Evolutionary conservation across 768 basidiomycete genomes (phyloP), one percentile per base, ranked within the genome.

Genomic region (Bullera alba): DNA sequence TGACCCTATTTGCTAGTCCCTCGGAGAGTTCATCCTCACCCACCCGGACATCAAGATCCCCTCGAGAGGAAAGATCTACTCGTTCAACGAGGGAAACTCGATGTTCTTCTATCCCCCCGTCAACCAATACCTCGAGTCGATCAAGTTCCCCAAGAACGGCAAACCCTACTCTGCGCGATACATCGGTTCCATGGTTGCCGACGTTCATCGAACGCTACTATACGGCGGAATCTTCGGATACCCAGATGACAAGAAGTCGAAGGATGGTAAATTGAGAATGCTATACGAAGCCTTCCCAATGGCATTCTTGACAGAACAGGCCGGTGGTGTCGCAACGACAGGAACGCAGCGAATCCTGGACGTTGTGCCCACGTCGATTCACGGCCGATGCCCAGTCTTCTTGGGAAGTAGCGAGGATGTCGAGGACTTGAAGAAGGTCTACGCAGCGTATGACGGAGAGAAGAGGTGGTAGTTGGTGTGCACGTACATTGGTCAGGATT

Each of bases 151-250:
- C 21, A 46, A 52, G 23, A 62, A 64, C 50, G 63, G 61, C 32
- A 65, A 65, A 42, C 90, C 54, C 84, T 75, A 75, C 65, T 70
- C 67, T 27, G 74, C 76, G 2, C 54, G 76, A 48, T 77, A 99
- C 75, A 95, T 97, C 70, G 95, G 95, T 23, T 92, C 89, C 54
- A 99, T 99, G 95, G 95, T 97, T 29, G 92, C 93, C 45, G 93
- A 99, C 74, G 93, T 96, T 22, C 70, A 71, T 55, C 80, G 93
- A 61, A 99, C 93, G 5, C 76, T 99, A 27, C 78, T 99, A 3
- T 99, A 99, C 67, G 95, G 95, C 21, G 95, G 95, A 36, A 97
- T 99, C 65, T 99, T 99, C 64, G 93, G 91, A 7, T 99, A 99
- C 73, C 95, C 95, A 6, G 83, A 84, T 66, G 95, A 99, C 76